phyloP scores from a whole-genome alignment of 345 rosid genomes.

The Salix koriyanagi region DNA sequence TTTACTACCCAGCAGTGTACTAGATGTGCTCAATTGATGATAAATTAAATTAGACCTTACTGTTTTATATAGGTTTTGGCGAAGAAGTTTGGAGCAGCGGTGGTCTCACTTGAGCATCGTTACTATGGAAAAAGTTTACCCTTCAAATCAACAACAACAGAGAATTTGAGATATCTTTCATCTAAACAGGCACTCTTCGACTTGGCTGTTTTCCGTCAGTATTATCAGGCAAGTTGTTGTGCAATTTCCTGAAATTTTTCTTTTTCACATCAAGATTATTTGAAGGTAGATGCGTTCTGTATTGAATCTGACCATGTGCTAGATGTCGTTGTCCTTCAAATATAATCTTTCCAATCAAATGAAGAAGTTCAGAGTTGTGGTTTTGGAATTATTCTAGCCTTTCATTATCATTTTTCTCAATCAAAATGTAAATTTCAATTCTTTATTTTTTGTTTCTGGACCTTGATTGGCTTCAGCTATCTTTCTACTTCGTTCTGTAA shows the following conservation, averaged over 20 bases:
- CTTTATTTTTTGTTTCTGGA: neutral
- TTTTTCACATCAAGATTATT: neutral
- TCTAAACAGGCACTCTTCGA: conserved; percentile 86
- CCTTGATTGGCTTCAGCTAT: neutral
- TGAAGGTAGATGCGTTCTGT: neutral
- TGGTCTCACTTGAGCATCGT: conserved; percentile 93
- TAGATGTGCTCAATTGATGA: neutral
- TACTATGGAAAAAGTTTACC: conserved; percentile 89
- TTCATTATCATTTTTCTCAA: too few relatives aligned
- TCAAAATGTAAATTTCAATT: conserved; percentile 8
- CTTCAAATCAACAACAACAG: conserved; percentile 54
- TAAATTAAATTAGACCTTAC: neutral
- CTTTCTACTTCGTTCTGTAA: too few relatives aligned
- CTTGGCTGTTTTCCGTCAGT: conserved; percentile 79
- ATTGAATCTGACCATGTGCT: neutral
- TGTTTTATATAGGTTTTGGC: conserved; percentile 59
- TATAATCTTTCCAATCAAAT: neutral
- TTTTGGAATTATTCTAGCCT: neutral
- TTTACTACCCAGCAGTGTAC: neutral
- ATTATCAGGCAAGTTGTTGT: conserved; percentile 57
- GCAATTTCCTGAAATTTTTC: conserved; percentile 28
- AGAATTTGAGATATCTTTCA: conserved; percentile 83
- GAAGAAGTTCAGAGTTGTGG: neutral
- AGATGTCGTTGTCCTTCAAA: neutral
- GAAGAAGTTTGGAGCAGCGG: conserved; percentile 94